Conservation (phyloP, 2,329 filamentous ascomycete genomes). For the Clonostachys solani region DNA sequence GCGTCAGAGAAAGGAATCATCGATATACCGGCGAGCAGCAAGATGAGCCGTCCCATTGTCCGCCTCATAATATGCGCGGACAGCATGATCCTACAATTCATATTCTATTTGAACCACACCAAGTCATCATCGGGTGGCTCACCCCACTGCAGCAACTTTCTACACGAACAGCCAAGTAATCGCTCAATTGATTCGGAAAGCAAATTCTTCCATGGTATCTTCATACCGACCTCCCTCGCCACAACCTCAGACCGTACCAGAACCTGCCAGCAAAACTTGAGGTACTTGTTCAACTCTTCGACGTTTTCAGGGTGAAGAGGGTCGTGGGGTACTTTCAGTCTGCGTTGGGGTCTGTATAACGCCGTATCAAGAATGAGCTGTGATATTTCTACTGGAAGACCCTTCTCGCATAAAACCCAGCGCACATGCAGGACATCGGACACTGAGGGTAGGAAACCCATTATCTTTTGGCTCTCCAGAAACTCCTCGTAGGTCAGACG, state of each 20-base stretch:
- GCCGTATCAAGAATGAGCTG: constrained; percentile 7
- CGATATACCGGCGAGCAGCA: too few species aligned
- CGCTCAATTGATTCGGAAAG: background rate
- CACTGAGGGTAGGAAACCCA: background rate
- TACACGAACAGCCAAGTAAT: background rate
- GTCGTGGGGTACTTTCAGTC: constrained; percentile 7
- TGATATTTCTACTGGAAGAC: constrained; percentile 9
- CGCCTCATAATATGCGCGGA: too few species aligned
- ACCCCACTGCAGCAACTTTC: background rate
- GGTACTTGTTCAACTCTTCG: constrained; percentile 13
- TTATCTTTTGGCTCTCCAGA: background rate
- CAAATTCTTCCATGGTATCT: constrained; percentile 1
- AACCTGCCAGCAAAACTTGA: constrained; percentile 17
- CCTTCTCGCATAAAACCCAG: constrained; percentile 3
- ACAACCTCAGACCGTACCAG: constrained; percentile 16
- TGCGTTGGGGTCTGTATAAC: constrained; percentile 3
- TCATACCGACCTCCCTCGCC: constrained; percentile 10
- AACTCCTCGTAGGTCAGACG: constrained; percentile 5
- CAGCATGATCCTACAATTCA: too few species aligned
- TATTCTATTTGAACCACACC: too few species aligned
- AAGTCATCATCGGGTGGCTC: too few species aligned
- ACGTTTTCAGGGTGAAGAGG: constrained; percentile 10
- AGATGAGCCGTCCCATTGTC: too few species aligned
- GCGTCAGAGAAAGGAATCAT: too few species aligned
- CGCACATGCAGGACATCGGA: constrained; percentile 3